A percentile compares a stretch with the other conserved stretches of the same genome.
Evolutionary conservation across 164 flowering plant species (phyloP).

Genomic region (Umbellularia californica): DNA sequence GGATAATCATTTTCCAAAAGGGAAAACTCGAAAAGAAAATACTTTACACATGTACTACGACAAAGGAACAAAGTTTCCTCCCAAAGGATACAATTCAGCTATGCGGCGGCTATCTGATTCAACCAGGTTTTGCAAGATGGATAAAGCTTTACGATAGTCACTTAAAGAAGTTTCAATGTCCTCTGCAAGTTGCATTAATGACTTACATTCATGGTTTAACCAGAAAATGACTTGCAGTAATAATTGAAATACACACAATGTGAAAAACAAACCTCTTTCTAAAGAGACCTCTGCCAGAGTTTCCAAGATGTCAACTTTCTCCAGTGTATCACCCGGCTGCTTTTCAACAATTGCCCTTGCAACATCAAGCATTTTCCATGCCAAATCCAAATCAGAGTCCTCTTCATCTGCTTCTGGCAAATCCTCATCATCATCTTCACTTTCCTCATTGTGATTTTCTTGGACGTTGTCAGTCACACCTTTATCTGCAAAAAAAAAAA

Average conservation of each 20-base stretch:
- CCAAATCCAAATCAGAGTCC: conserved; percentile 93
- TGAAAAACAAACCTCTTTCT: conserved; percentile 69
- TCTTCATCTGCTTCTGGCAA: conserved; percentile 77
- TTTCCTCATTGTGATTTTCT: conserved; percentile 47
- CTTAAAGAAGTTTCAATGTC: conserved; percentile 86
- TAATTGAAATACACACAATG: not conserved
- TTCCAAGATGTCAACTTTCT: conserved; percentile 83
- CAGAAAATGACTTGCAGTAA: not conserved
- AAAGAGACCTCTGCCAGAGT: conserved; percentile 89
- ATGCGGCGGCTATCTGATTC: conserved; percentile 82
- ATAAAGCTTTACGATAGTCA: conserved; percentile 80
- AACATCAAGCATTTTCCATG: conserved; percentile 97
- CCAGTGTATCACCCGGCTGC: conserved; percentile 62
- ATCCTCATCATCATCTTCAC: conserved; percentile 57
- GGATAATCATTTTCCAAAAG: not conserved
- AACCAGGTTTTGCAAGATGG: conserved; percentile 71
- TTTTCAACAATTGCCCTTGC: conserved; percentile 92
- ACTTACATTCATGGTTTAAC: not conserved
- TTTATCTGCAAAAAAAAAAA: not conserved
- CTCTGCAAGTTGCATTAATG: conserved; percentile 43
- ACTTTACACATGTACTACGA: not conserved
- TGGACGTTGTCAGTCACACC: conserved; percentile 34
- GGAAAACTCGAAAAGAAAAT: too few relatives aligned
- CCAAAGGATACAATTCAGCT: conserved; percentile 93
- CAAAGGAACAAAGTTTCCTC: not conserved